A percentile compares a stretch with the other conserved stretches of the same genome.
Conservation (phyloP, 495 filamentous ascomycete species). For the Geoglossum glabrum region DNA sequence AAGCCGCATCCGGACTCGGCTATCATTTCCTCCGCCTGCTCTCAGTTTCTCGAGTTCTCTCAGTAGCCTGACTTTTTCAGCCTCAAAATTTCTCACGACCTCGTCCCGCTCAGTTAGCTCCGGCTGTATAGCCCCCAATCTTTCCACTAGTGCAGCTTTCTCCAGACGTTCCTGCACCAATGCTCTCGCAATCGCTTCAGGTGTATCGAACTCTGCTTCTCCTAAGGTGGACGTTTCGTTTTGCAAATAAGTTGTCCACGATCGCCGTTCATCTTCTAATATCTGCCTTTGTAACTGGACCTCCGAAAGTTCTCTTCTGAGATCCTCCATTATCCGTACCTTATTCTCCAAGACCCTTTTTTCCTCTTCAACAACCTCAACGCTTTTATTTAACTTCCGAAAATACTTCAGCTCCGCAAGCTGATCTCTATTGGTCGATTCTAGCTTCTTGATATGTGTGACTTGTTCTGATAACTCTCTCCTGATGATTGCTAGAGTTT, state of each 20-base stretch:
- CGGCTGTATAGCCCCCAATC: constrained; percentile 54
- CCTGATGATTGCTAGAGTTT: constrained; percentile 63
- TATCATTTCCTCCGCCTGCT: constrained; percentile 24
- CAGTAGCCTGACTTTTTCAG: constrained; percentile 37
- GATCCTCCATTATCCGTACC: constrained; percentile 49
- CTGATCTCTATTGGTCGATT: constrained; percentile 63
- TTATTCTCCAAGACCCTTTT: constrained; percentile 66
- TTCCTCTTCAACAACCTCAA: constrained; percentile 92
- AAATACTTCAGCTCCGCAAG: constrained; percentile 58
- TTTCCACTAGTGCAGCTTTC: constrained; percentile 54
- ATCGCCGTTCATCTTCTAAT: constrained; percentile 66
- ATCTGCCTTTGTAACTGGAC: constrained; percentile 63
- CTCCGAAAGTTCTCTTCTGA: constrained; percentile 58
- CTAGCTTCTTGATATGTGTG: constrained; percentile 64
- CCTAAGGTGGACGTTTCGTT: constrained; percentile 33
- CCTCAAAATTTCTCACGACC: constrained; percentile 49
- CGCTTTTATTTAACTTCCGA: constrained; percentile 56
- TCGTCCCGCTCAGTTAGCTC: constrained; percentile 67
- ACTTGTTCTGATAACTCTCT: constrained; percentile 80
- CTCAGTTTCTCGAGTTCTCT: constrained; percentile 53
- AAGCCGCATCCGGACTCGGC: constrained; percentile 42
- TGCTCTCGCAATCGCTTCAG: constrained; percentile 71
- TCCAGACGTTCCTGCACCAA: constrained; percentile 65
- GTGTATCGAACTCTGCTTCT: constrained; percentile 59
- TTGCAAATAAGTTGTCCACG: constrained; percentile 77